Evolutionary conservation across 495 filamentous ascomycete species (phyloP).

Genomic region (Lasiosphaeris hirsuta): DNA sequence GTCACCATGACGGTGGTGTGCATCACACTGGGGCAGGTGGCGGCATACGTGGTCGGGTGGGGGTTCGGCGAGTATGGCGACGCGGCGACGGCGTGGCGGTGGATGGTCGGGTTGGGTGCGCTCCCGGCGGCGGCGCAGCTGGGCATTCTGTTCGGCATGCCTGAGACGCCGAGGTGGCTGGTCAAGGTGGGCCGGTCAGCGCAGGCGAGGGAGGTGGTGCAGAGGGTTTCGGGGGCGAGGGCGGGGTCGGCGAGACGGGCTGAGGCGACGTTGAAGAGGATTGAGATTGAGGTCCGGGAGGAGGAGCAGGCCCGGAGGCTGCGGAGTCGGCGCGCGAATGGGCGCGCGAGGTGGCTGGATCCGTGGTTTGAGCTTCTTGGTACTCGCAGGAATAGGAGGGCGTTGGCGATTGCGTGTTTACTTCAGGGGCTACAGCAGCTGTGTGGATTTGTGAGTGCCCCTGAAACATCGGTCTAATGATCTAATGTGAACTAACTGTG

Average conservation of each 20-base stretch:
- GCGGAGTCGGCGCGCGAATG: conserved; percentile 23
- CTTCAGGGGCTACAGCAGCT: conserved; percentile 87
- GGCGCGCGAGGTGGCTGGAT: conserved; percentile 32
- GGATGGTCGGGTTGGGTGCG: conserved; percentile 85
- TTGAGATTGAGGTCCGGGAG: conserved; percentile 65
- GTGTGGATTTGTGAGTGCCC: conserved; percentile 71
- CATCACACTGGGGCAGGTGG: conserved; percentile 79
- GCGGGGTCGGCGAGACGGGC: conserved; percentile 44
- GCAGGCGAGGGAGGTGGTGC: conserved; percentile 61
- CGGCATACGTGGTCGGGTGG: conserved; percentile 79
- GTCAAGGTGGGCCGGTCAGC: conserved; percentile 60
- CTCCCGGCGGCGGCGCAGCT: conserved; percentile 71
- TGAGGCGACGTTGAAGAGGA: conserved; percentile 56
- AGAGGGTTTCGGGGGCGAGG: conserved; percentile 58
- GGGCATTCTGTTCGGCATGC: conserved; percentile 61
- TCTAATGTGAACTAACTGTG: conserved; percentile 12
- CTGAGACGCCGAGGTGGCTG: conserved; percentile 86
- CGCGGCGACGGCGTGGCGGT: conserved; percentile 66
- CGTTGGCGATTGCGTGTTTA: conserved; percentile 77
- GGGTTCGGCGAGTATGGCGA: conserved; percentile 52
- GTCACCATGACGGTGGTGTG: conserved; percentile 77
- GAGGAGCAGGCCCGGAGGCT: conserved; percentile 53
- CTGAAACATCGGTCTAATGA: neutral
- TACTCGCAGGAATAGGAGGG: conserved; percentile 67
- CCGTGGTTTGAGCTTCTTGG: conserved; percentile 54